Evolutionary conservation across 345 rosid genomes (phyloP).

Genomic region (Salix exigua): DNA sequence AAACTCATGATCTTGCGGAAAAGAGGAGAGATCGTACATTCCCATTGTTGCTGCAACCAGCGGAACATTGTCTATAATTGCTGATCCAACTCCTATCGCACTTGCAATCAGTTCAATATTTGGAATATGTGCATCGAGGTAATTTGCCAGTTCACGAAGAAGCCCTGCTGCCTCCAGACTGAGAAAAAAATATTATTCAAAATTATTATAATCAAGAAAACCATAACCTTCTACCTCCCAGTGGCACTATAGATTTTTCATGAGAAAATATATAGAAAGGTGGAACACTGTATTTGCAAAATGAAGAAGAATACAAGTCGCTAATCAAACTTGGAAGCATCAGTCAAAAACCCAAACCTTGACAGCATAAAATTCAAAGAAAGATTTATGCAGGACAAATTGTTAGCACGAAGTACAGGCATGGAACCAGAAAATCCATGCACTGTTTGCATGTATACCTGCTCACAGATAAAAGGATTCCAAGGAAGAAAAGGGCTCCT

Average conservation of each 20-base stretch:
- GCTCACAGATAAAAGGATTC: constrained; percentile 87
- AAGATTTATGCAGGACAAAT: not conserved
- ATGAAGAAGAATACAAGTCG: not conserved
- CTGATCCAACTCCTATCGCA: constrained; percentile 78
- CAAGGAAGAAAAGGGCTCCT: constrained; percentile 91
- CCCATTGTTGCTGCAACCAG: constrained; percentile 97
- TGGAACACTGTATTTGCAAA: not conserved
- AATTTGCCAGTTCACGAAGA: constrained; percentile 87
- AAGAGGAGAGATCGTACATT: constrained; percentile 82
- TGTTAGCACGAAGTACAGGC: not conserved
- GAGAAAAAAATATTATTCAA: constrained; percentile 8
- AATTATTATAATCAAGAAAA: not conserved
- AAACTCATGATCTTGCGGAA: constrained; percentile 79
- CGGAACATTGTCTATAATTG: constrained; percentile 88
- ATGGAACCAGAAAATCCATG: not conserved
- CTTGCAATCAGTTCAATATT: constrained; percentile 74
- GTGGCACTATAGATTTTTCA: not conserved
- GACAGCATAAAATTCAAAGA: not conserved
- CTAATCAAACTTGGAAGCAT: too few relatives aligned
- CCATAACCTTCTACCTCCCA: not conserved
- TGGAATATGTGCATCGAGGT: constrained; percentile 77
- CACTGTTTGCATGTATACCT: constrained; percentile 41
- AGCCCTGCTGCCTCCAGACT: constrained; percentile 95
- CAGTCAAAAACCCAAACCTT: not conserved
- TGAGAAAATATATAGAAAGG: not conserved